Evolutionary conservation across 83 land plant genomes (phyloP), one percentile per base, ranked within the genome.

Genomic region (Thuja plicata): DNA sequence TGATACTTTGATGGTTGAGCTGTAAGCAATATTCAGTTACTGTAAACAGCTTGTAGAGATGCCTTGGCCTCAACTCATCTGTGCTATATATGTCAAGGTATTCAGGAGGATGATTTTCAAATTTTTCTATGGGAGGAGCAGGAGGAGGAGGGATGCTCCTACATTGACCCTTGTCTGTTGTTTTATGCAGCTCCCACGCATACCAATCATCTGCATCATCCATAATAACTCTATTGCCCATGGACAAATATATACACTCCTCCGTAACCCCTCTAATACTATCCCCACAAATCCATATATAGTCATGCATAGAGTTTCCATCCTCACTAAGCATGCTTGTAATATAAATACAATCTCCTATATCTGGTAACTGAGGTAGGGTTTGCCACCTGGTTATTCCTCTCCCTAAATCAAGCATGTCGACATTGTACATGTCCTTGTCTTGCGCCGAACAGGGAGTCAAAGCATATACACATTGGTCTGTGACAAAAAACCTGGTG

Each of bases 181-280:
- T 74, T 74, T 30, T 74, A 74, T 74, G 78, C 38, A 74, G 78
- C 38, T 32, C 35, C 78, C 78, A 74, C 15, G 78, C 78, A 74
- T 38, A 74, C 78, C 78, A 74, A 10, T 74, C 78, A 74, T 74
- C 78, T 32, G 78, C 78, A 74, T 74, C 78, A 74, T 74, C 78
- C 78, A 74, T 12, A 32, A 34, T 11, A 32, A 34, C 38, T 24
- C 35, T 27, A 34, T 24, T 3, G 3, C 78, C 78, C 16, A 34
- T 74, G 78, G 78, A 74, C 78, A 74, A 34, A 34, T 74, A 74
- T 74, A 74, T 74, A 32, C 38, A 32, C 4, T 74, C 78, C 78
- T 74, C 78, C 0, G 78, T 74, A 74, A 74, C 38, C 3, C 78
- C 78, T 12, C 13, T 34, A 34, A 74, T 74, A 34, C 78, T 66